Conservation (phyloP, 768 basidiomycete species). For the Myochromella boudieri region DNA sequence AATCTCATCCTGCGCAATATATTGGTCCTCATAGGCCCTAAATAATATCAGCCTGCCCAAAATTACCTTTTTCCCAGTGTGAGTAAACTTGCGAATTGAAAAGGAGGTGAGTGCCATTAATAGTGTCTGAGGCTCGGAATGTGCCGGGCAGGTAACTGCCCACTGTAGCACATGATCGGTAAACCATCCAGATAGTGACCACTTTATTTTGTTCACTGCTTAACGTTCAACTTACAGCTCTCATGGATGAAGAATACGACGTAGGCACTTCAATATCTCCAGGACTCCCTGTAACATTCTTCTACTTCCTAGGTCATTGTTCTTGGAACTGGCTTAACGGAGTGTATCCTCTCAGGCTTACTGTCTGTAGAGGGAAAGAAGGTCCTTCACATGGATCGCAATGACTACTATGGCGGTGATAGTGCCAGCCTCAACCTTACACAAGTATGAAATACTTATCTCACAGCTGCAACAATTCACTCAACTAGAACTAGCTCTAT, state of each 20-base stretch:
- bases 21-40: too few relatives aligned
- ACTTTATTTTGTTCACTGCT: slow-evolving; percentile 8
- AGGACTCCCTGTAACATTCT: slow-evolving; percentile 9
- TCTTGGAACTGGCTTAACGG: slow-evolving; percentile 95
- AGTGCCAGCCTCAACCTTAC: slow-evolving; percentile 96
- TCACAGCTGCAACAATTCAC: background rate
- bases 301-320: slow-evolving; percentile 67
- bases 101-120: slow-evolving; percentile 22
- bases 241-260: slow-evolving; percentile 99
- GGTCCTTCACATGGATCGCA: slow-evolving; percentile 97
- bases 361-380: slow-evolving; percentile 99
- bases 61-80: too few relatives aligned
- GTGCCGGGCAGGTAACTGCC: too few relatives aligned
- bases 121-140: slow-evolving; percentile 14
- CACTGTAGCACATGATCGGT: too few relatives aligned
- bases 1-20: too few relatives aligned
- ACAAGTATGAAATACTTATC: slow-evolving; percentile 59
- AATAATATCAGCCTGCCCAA: too few relatives aligned
- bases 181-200: slow-evolving; percentile 6
- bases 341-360: slow-evolving; percentile 97
- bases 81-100: too few relatives aligned
- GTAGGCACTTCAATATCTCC: slow-evolving; percentile 39
- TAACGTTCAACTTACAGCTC: slow-evolving; percentile 25
- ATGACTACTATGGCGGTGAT: slow-evolving; percentile 99
- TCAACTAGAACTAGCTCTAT: slow-evolving; percentile 64